phyloP scores from a whole-genome alignment of 768 basidiomycete genomes.

The Coprinopsis strossmayeri region DNA sequence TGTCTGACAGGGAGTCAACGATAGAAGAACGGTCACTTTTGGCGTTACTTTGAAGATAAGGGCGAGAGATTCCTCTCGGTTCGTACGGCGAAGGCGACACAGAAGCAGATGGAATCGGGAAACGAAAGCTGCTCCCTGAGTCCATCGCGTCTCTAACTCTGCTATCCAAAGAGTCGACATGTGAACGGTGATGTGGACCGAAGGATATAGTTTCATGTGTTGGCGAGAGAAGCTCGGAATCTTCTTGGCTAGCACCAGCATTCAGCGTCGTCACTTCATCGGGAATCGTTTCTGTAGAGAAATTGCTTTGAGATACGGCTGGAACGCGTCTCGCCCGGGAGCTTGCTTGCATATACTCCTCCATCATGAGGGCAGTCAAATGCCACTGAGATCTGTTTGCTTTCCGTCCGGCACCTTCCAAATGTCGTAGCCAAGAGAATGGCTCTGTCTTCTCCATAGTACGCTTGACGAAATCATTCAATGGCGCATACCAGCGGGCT shows the following conservation, averaged over 20 bases:
- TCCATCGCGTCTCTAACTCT: constrained; percentile 5
- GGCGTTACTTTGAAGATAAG: constrained; percentile 2
- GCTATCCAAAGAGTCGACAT: constrained; percentile 3
- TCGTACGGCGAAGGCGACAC: constrained; percentile 12
- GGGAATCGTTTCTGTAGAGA: constrained; percentile 35
- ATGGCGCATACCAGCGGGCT: constrained; percentile 54
- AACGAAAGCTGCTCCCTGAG: constrained; percentile 16
- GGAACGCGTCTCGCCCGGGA: constrained; percentile 3
- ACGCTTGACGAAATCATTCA: constrained; percentile 38
- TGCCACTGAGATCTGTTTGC: constrained; percentile 46
- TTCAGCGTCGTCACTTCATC: constrained; percentile 29
- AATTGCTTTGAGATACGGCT: constrained; percentile 10
- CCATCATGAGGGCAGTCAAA: constrained; percentile 61
- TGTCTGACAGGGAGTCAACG: constrained; percentile 11
- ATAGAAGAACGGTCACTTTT: constrained; percentile 11
- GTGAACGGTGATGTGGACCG: constrained; percentile 3
- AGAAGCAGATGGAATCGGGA: constrained; percentile 9
- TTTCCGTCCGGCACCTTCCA: constrained; percentile 36
- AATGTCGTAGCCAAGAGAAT: constrained; percentile 67
- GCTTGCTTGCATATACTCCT: constrained; percentile 52
- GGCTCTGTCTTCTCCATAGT: constrained; percentile 62
- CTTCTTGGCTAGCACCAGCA: neutral
- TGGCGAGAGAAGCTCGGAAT: neutral
- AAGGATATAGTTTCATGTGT: constrained; percentile 2
- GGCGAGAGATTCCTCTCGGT: constrained; percentile 7